Percentiles rank a stretch among this genome's conserved stretches.
Evolutionary conservation across 768 basidiomycete genomes (phyloP).

Genomic region (Serendipita sp.): DNA sequence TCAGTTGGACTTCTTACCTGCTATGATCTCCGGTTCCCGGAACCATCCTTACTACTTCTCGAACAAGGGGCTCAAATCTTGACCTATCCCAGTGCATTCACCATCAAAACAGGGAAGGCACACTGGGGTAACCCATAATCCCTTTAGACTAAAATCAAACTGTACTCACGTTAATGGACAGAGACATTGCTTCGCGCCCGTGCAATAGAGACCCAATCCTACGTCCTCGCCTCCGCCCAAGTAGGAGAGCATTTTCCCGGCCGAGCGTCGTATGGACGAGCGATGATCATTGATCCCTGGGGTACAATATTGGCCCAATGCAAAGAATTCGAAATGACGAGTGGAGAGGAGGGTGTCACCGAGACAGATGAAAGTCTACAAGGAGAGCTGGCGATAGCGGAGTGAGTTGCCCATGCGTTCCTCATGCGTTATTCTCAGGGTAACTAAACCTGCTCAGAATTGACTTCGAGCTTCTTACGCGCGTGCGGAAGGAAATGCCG

Average conservation of each 20-base stretch:
- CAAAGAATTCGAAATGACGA: background rate
- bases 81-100: conserved; percentile 13
- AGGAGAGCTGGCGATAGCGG: background rate
- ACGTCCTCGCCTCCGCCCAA: conserved; percentile 13
- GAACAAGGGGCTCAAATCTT: conserved; percentile 6
- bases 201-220: conserved; percentile 15
- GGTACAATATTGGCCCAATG: conserved; percentile 11
- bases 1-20: conserved; percentile 9
- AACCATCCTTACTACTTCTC: conserved; percentile 3
- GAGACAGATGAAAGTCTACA: background rate
- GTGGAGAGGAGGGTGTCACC: background rate
- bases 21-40: conserved; percentile 11
- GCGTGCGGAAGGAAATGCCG: conserved; percentile 13
- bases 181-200: conserved; percentile 11
- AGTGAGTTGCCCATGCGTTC: background rate
- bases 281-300: conserved; percentile 15
- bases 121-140: conserved; percentile 10
- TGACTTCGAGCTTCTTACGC: conserved; percentile 10
- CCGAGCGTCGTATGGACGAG: conserved; percentile 11
- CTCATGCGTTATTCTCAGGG: background rate
- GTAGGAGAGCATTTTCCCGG: conserved; percentile 13
- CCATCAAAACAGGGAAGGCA: conserved; percentile 11
- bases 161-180: background rate
- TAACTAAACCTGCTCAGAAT: conserved; percentile 7
- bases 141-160: background rate